Evolutionary conservation across 805 yeast genomes (phyloP).

Genomic region (Komagataella ulmi): DNA sequence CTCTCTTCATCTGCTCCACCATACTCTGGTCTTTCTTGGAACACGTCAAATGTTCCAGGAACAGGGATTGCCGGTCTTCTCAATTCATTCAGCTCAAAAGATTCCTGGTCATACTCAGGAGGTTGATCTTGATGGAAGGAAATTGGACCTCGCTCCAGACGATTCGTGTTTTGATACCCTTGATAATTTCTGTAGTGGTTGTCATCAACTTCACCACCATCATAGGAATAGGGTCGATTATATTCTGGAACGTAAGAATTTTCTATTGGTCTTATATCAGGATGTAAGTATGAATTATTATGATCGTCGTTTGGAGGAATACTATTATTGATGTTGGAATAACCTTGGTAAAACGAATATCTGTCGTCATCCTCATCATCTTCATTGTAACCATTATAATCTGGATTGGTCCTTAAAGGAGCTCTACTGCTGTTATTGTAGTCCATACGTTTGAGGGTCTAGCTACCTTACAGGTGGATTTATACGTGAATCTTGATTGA

Average conservation of each 20-base stretch:
- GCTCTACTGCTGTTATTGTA: background rate
- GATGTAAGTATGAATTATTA: background rate
- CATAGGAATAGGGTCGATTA: background rate
- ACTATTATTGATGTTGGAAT: background rate
- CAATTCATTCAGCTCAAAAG: background rate
- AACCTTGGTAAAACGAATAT: background rate
- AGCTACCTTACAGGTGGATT: background rate
- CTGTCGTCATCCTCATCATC: background rate
- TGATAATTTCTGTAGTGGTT: background rate
- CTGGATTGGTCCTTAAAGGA: background rate
- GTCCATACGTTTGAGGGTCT: background rate
- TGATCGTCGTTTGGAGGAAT: background rate
- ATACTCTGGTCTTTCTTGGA: background rate
- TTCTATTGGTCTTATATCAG: background rate
- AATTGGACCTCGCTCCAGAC: background rate
- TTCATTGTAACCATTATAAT: background rate
- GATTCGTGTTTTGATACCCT: background rate
- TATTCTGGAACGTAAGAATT: background rate
- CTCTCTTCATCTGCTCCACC: background rate
- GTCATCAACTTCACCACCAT: background rate
- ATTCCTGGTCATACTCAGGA: background rate
- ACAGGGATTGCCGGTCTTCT: background rate
- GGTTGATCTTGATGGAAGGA: background rate
- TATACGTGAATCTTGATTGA: background rate
- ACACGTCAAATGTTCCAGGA: background rate